These are phyloP conservation scores for Protomyces gravidus DNA, from an alignment of 1,139 yeast species.

Conservation along the genomic window DNA sequence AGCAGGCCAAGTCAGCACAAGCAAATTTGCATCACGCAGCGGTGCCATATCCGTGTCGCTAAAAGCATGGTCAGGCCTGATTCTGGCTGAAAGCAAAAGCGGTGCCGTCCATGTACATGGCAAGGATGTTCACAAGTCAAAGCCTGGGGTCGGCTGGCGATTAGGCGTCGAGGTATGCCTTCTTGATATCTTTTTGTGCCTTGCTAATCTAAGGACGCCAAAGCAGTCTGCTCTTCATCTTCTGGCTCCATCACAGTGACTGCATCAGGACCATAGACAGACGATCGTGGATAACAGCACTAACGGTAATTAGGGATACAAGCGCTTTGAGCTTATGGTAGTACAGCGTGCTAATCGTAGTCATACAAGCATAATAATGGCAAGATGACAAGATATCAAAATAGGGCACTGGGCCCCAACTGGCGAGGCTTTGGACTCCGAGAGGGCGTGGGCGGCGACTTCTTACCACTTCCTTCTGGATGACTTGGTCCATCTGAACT, in stretches of 20 bases:
- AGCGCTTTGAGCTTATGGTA: too few relatives aligned
- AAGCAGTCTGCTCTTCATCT: background rate
- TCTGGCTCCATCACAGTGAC: background rate
- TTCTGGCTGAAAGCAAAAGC: constrained; percentile 3
- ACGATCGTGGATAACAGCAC: too few relatives aligned
- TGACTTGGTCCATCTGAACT: background rate
- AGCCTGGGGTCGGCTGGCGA: background rate
- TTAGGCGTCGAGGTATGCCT: background rate
- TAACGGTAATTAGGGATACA: too few relatives aligned
- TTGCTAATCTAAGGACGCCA: background rate
- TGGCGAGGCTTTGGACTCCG: background rate
- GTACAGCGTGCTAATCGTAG: background rate
- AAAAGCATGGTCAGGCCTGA: constrained; percentile 12
- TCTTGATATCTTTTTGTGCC: background rate
- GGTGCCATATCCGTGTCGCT: constrained; percentile 5
- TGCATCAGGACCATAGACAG: too few relatives aligned
- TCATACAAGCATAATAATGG: background rate
- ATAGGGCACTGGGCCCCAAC: background rate
- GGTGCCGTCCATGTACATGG: constrained; percentile 11
- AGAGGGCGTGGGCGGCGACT: background rate
- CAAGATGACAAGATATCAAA: background rate
- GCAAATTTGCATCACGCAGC: background rate
- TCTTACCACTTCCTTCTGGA: background rate
- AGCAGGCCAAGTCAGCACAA: background rate
- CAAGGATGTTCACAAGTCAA: background rate